phyloP scores from a whole-genome alignment of 331 rosid genomes.

The Rosa hybrid region DNA sequence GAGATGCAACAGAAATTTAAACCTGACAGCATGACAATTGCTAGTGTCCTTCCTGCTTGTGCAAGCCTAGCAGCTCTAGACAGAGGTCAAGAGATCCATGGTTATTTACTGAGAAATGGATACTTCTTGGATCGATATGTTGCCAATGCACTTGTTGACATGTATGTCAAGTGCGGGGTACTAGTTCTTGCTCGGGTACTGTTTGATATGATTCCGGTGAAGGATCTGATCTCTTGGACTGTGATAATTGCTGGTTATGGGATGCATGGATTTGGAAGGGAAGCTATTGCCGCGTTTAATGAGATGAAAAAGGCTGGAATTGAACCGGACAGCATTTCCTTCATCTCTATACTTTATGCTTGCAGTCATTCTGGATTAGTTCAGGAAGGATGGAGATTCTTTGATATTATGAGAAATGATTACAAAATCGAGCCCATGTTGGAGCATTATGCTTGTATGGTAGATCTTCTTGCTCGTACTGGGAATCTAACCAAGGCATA shows the following conservation, averaged over 20 bases:
- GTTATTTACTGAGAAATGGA: constrained; percentile 57
- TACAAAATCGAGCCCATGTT: constrained; percentile 53
- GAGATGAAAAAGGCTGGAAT: constrained; percentile 60
- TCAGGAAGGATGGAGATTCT: constrained; percentile 71
- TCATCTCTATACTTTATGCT: constrained; percentile 67
- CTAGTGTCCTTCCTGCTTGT: constrained; percentile 77
- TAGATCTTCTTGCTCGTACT: constrained; percentile 70
- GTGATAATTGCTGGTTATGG: constrained; percentile 79
- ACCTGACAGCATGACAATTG: constrained; percentile 58
- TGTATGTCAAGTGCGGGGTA: constrained; percentile 75
- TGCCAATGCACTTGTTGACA: constrained; percentile 68
- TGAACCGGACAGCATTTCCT: constrained; percentile 61
- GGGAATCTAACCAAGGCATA: constrained; percentile 66
- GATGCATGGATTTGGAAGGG: constrained; percentile 81
- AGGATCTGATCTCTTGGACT: constrained; percentile 77
- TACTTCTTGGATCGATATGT: constrained; percentile 43
- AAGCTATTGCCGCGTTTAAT: constrained; percentile 59
- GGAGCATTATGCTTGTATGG: constrained; percentile 82
- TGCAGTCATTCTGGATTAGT: constrained; percentile 84
- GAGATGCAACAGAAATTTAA: constrained; percentile 59
- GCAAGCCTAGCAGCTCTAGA: constrained; percentile 72
- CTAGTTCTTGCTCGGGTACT: constrained; percentile 52
- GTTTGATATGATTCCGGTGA: constrained; percentile 51
- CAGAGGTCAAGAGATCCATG: constrained; percentile 75
- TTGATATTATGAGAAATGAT: constrained; percentile 52